Percentiles rank a stretch among this genome's conserved stretches.
Conservation (phyloP, 768 basidiomycete species). For the Lanmaoa pseudosensibilis region DNA sequence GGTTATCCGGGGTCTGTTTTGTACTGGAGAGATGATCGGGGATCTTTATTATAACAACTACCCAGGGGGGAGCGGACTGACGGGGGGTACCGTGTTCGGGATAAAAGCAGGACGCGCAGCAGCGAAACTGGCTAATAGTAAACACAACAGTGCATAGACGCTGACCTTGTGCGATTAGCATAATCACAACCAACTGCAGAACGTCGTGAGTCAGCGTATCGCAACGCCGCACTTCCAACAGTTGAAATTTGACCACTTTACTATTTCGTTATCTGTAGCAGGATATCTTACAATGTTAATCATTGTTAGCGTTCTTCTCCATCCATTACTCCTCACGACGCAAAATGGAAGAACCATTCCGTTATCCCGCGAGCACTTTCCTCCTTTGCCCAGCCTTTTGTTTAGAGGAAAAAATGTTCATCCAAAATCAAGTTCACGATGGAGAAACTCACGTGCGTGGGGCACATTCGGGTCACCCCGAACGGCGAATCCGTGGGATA, state of each 20-base stretch:
- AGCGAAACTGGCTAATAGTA: slow-evolving; percentile 27
- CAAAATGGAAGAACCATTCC: slow-evolving; percentile 49
- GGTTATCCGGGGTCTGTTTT: slow-evolving; percentile 56
- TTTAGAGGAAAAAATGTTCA: neutral
- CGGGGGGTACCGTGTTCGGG: slow-evolving; percentile 66
- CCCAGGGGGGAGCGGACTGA: slow-evolving; percentile 68
- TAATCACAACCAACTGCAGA: neutral
- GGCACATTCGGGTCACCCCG: slow-evolving; percentile 21
- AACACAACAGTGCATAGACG: neutral
- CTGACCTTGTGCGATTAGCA: neutral
- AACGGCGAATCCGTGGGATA: slow-evolving; percentile 34
- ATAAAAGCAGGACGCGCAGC: slow-evolving; percentile 52
- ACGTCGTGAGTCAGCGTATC: neutral
- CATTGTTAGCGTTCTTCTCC: neutral
- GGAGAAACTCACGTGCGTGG: slow-evolving; percentile 15
- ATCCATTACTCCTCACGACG: neutral
- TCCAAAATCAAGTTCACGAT: neutral
- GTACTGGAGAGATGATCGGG: slow-evolving; percentile 69
- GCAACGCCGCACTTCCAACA: neutral
- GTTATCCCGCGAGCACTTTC: slow-evolving; percentile 52
- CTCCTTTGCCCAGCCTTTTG: slow-evolving; percentile 57
- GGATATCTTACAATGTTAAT: slow-evolving; percentile 1
- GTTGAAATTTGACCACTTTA: neutral
- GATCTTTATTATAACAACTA: slow-evolving; percentile 65
- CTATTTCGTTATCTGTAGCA: neutral